A percentile compares a stretch with the other conserved stretches of the same genome.
Conservation (phyloP, 768 basidiomycete genomes). For the Phallus indusiatus region DNA sequence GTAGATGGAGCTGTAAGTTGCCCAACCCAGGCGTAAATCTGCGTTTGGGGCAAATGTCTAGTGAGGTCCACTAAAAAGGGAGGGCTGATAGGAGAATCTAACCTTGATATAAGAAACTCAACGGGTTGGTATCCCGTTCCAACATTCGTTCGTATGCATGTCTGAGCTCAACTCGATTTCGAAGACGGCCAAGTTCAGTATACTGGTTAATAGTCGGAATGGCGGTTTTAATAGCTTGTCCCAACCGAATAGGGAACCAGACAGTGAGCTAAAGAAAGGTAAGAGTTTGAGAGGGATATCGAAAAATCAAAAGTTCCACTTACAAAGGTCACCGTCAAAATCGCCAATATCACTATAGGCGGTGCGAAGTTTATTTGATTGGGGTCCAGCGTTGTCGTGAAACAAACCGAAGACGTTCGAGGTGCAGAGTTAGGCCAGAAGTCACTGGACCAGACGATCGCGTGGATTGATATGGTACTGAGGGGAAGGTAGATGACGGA, state of each 20-base stretch:
- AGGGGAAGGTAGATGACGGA: constrained; percentile 68
- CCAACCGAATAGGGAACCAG: constrained; percentile 62
- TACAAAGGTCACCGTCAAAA: constrained; percentile 42
- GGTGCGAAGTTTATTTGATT: constrained; percentile 65
- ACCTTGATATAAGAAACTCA: constrained; percentile 65
- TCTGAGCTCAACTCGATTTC: constrained; percentile 50
- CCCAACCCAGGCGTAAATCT: constrained; percentile 69
- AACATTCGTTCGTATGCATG: constrained; percentile 62
- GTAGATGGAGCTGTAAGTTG: constrained; percentile 51
- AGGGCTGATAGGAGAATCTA: constrained; percentile 13
- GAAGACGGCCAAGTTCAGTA: constrained; percentile 59
- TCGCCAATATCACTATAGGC: constrained; percentile 46
- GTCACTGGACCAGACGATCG: constrained; percentile 69
- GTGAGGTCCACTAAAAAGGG: not conserved
- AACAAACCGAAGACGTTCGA: constrained; percentile 67
- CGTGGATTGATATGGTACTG: constrained; percentile 68
- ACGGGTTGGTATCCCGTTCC: constrained; percentile 53
- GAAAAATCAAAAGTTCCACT: constrained; percentile 18
- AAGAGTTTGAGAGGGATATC: not conserved
- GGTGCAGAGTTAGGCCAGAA: constrained; percentile 66
- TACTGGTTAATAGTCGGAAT: constrained; percentile 57
- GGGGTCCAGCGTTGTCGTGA: constrained; percentile 66
- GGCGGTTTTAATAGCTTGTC: constrained; percentile 42
- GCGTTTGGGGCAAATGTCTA: not conserved
- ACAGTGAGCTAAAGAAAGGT: constrained; percentile 42